Base-by-base conservation (phyloP, 192 early-diverging fungal genomes). In the Coemansia furcata region DNA sequence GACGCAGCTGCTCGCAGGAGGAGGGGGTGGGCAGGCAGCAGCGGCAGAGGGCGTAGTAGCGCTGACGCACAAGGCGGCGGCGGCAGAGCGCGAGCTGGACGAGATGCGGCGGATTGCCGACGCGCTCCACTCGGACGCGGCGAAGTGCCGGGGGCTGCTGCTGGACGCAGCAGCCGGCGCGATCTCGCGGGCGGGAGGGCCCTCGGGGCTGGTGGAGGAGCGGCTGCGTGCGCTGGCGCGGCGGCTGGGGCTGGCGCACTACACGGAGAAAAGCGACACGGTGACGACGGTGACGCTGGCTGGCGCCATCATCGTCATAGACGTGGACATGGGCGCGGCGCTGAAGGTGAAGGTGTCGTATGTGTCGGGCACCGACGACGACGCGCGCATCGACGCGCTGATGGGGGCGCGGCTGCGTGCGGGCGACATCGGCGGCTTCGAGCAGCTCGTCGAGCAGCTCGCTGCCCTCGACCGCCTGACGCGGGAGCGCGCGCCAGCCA, bases 201-300 rank as follows among this genome's bases (percentile, higher is more conserved):
- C 15, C 1, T 63, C 36, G 4, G 8, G 3, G 15, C 14, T 77
- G 62, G 52, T 82, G 6, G 68, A 69, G 2, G 80, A 74, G 55
- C 65, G 80, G 7, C 65, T 77, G 10, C 57, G 57, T 33, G 62
- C 80, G 4, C 60, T 33, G 3, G 71, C 80, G 19, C 72, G 65
- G 11, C 69, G 71, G 15, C 62, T 82, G 60, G 80, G 69, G 9
- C 43, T 82, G 40, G 75, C 75, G 0, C 62, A 72, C 49, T 82
- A 82, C 21, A 77, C 69, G 2, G 80, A 82, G 32, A 14, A 60
- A 42, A 4, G 37, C 30, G 62, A 54, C 11, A 62, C 67, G 30
- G 40, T 76, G 3, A 80, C 80, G 4, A 82, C 74, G 21, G 80
- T 82, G 32, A 82, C 80, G 26, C 49, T 82, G 50, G 80, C 80